Evolutionary conservation across 805 yeast species (phyloP), one percentile per base, ranked within the genome.

Genomic region (Cyberlindnera lachancei): DNA sequence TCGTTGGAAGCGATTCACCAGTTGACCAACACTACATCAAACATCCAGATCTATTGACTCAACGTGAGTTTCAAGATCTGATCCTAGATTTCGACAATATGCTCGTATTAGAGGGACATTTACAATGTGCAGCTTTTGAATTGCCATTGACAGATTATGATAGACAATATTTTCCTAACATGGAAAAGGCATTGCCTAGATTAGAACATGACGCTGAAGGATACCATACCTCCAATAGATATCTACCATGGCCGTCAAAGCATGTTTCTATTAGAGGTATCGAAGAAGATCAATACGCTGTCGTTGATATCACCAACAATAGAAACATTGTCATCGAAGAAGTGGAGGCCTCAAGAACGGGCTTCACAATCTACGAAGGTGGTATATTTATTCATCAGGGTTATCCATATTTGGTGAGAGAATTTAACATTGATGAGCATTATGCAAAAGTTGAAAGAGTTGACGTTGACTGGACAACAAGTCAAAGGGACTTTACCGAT

Each of bases 381-480:
- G 98, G 92, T 0, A 87, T 92, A 3, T 87, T 83, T 44, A 71
- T 90, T 26, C 96, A 92, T 52, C 97, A 92, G 56, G 99, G 99
- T 6, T 69, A 73, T 40, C 85, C 96, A 1, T 90, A 87, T 48
- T 55, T 92, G 25, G 92, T 92, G 0, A 70, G 80, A 30, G 95
- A 87, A 45, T 80, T 92, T 48, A 81, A 87, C 42, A 64, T 82
- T 0, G 85, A 84, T 24, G 80, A 73, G n/a, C 70, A 67, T 35
- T 83, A 60, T 56, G 97, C 97, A 1, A 80, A 78, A 37, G 96
- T 90, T 5, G 80, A 75, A 46, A 59, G 96, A 31, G 95, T 87
- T 0, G 79, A 80, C 47, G 98, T 92, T 12, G 95, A 90, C 42
- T 92, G 97, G 97, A 69, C 75, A 1, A 92, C 99, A 0, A 68